These are phyloP conservation scores for Trichophyton mentagrophytes DNA, from an alignment of 2,329 filamentous ascomycete genomes.

Conservation along the genomic window DNA sequence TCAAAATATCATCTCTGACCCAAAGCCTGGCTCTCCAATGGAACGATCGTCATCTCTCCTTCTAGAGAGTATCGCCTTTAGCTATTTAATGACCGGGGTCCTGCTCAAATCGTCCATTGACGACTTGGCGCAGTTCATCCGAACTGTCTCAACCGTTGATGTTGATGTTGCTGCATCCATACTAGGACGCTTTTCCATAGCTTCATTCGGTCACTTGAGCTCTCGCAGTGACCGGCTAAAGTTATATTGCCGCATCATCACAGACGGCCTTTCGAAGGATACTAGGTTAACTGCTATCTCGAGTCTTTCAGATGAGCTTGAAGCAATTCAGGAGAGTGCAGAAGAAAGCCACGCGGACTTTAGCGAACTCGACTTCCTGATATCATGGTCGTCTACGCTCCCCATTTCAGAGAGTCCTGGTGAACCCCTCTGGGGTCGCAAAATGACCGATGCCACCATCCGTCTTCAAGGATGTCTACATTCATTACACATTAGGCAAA, in stretches of 20 bases:
- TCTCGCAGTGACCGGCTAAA: constrained; percentile 18
- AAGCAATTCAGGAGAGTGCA: constrained; percentile 17
- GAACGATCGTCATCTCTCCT: constrained; percentile 8
- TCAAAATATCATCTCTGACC: not conserved
- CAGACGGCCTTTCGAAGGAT: constrained; percentile 16
- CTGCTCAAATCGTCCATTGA: not conserved
- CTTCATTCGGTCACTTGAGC: constrained; percentile 15
- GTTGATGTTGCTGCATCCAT: constrained; percentile 25
- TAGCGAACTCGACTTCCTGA: constrained; percentile 16
- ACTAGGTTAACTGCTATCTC: constrained; percentile 22
- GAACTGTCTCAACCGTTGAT: constrained; percentile 4
- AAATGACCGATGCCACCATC: constrained; percentile 26
- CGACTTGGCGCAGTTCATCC: not conserved
- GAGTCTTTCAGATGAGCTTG: constrained; percentile 25
- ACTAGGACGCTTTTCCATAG: constrained; percentile 21
- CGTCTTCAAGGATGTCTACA: constrained; percentile 29
- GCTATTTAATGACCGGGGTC: not conserved
- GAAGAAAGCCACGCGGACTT: constrained; percentile 1
- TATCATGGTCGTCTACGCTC: not conserved
- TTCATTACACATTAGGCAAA: constrained; percentile 15
- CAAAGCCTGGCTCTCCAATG: not conserved
- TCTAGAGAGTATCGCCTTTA: constrained; percentile 2
- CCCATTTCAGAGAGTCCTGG: constrained; percentile 12
- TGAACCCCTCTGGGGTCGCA: constrained; percentile 22
- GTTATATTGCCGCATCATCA: constrained; percentile 23